These are phyloP conservation scores for Acidomyces sp. DNA, from an alignment of 495 filamentous ascomycete genomes.

Conservation along the genomic window DNA sequence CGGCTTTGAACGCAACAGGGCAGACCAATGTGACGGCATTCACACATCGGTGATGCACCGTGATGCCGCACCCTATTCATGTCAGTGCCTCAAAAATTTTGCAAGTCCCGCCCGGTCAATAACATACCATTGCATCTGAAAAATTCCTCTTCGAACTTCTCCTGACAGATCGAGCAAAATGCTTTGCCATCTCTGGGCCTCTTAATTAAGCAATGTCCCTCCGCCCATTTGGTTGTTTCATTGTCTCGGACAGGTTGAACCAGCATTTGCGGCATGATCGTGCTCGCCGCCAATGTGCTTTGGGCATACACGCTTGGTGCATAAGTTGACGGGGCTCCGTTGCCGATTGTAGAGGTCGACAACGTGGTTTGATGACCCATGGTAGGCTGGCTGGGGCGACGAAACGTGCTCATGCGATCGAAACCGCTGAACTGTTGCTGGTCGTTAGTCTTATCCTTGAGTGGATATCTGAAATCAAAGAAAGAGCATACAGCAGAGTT, in stretches of 20 bases:
- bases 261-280: constrained; percentile 83
- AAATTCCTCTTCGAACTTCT: constrained; percentile 76
- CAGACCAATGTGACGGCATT: constrained; percentile 75
- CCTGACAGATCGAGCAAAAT: constrained; percentile 76
- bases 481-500: constrained; percentile 53
- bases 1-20: constrained; percentile 75
- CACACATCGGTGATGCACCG: constrained; percentile 69
- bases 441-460: constrained; percentile 19
- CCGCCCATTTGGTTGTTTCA: constrained; percentile 78
- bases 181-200: constrained; percentile 51
- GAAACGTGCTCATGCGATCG: constrained; percentile 51
- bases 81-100: constrained; percentile 2
- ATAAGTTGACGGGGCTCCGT: constrained; percentile 63
- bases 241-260: constrained; percentile 75
- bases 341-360: constrained; percentile 71
- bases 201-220: constrained; percentile 83
- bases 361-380: constrained; percentile 68
- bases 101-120: neutral
- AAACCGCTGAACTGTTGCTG: constrained; percentile 51
- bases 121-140: constrained; percentile 53
- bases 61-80: constrained; percentile 50
- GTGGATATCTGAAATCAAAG: constrained; percentile 8
- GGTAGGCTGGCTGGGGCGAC: constrained; percentile 69
- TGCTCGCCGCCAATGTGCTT: constrained; percentile 95
- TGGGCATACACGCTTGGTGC: constrained; percentile 92